A percentile compares a stretch with the other conserved stretches of the same genome.
phyloP scores from a whole-genome alignment of 73 alveolate species.

The Paramecium bursaria region DNA sequence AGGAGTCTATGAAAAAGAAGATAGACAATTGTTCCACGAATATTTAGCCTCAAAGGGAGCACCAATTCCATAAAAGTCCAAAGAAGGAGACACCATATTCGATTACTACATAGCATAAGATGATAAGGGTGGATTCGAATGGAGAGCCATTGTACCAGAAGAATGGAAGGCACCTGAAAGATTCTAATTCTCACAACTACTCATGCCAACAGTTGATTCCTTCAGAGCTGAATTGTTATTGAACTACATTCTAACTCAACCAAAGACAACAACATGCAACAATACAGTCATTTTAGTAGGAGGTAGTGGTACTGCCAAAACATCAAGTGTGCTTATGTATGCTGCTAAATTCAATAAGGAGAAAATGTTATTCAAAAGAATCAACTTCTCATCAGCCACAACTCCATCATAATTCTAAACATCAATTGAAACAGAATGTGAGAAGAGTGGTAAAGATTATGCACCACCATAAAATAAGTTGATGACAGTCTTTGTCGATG shows the following conservation, averaged over 20 bases:
- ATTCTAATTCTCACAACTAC: conserved; percentile 95
- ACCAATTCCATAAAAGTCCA: conserved; percentile 91
- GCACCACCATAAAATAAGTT: conserved; percentile 98
- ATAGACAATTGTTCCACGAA: conserved; percentile 96
- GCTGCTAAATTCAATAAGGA: conserved; percentile 84
- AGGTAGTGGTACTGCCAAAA: conserved; percentile 99
- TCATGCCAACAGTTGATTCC: conserved; percentile 99
- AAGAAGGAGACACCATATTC: conserved; percentile 92
- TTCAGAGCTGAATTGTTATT: conserved; percentile 99
- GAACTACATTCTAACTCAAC: conserved; percentile 88
- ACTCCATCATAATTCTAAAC: conserved; percentile 99
- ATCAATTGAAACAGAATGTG: conserved; percentile 99
- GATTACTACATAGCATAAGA: conserved; percentile 94
- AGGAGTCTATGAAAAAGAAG: conserved; percentile 98
- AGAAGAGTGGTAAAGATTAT: conserved; percentile 98
- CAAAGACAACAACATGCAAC: conserved; percentile 79
- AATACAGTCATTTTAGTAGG: conserved; percentile 78
- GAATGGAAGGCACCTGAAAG: conserved; percentile 93
- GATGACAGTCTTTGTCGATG: conserved; percentile 98
- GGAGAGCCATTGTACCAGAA: conserved; percentile 75
- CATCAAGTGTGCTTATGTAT: conserved; percentile 98
- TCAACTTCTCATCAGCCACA: conserved; percentile 99
- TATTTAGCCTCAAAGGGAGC: conserved; percentile 92
- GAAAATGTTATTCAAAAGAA: conserved; percentile 96
- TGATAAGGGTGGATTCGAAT: conserved; percentile 91